Conservation (phyloP, 345 rosid genomes). For the Hibiscus tridactylites region DNA sequence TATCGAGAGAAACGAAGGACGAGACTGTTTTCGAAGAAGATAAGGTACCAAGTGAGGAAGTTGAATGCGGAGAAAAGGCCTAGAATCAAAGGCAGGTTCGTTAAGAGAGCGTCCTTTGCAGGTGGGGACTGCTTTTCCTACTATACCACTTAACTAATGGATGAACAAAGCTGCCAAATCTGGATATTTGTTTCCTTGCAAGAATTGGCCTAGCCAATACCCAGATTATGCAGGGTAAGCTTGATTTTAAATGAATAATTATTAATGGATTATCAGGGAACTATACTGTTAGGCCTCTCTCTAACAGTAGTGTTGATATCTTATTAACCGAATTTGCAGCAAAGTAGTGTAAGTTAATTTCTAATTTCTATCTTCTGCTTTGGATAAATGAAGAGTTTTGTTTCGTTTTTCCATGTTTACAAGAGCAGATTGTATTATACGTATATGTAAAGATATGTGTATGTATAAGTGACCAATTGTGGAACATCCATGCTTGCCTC, state of each 20-base stretch:
- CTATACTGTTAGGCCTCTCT: not conserved
- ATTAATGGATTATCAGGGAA: not conserved
- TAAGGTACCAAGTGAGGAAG: conserved; percentile 66
- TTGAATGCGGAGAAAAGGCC: conserved; percentile 69
- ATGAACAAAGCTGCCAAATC: not conserved
- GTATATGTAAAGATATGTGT: not conserved
- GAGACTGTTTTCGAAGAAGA: conserved; percentile 57
- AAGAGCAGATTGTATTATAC: not conserved
- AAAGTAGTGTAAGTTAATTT: not conserved
- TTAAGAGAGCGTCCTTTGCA: conserved; percentile 36
- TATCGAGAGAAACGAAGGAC: conserved; percentile 55
- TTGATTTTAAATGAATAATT: not conserved
- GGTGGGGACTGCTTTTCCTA: conserved; percentile 6
- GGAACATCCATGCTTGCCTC: no score
- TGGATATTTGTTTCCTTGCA: not conserved
- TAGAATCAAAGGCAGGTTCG: conserved; percentile 64
- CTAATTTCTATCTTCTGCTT: not conserved
- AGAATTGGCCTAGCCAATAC: not conserved
- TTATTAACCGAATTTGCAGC: not conserved
- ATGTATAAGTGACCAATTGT: no score
- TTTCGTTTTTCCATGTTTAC: not conserved
- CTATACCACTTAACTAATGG: not conserved
- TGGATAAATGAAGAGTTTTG: not conserved
- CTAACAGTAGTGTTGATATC: not conserved
- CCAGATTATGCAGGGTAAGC: not conserved